A percentile compares a stretch with the other conserved stretches of the same genome.
phyloP scores from a whole-genome alignment of 805 yeast genomes.

The Kuraishia cidri region DNA sequence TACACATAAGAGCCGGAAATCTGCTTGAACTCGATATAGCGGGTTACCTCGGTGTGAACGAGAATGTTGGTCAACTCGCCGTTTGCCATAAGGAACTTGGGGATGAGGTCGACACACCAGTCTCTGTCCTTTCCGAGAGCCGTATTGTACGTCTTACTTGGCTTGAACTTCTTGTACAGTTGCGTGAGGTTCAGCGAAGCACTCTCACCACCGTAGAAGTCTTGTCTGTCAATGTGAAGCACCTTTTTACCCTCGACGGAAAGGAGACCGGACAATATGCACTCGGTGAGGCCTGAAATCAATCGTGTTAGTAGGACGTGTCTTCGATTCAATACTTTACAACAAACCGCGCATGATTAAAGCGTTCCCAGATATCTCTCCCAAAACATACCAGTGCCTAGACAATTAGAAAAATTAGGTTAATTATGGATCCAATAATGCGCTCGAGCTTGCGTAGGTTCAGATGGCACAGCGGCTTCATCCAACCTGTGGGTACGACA shows the following conservation, averaged over 20 bases:
- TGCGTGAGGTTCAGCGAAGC: slow-evolving; percentile 73
- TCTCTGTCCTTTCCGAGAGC: slow-evolving; percentile 87
- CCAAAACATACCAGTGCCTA: slow-evolving; percentile 20
- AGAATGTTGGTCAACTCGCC: slow-evolving; percentile 95
- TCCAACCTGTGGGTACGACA: no score
- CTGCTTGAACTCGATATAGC: slow-evolving; percentile 94
- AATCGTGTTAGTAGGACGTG: background rate
- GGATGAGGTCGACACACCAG: slow-evolving; percentile 96
- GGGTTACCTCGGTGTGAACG: slow-evolving; percentile 91
- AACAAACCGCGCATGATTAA: no score
- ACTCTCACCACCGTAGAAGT: slow-evolving; percentile 91
- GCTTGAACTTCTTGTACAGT: slow-evolving; percentile 80
- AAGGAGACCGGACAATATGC: slow-evolving; percentile 85
- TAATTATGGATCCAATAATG: no score
- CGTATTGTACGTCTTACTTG: slow-evolving; percentile 60
- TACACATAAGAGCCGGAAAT: slow-evolving; percentile 94
- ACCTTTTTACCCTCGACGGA: slow-evolving; percentile 99
- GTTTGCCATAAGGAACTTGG: slow-evolving; percentile 94
- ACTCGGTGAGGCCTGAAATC: slow-evolving; percentile 83
- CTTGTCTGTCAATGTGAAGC: slow-evolving; percentile 91
- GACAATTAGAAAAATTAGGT: no score
- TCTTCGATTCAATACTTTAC: no score
- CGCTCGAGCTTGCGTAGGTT: no score
- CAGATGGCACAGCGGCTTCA: no score
- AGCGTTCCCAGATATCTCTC: no score